A percentile compares a stretch with the other conserved stretches of the same genome.
These are phyloP conservation scores for Euphrasia arctica DNA, from an alignment of 305 asterid genomes.

Conservation along the genomic window DNA sequence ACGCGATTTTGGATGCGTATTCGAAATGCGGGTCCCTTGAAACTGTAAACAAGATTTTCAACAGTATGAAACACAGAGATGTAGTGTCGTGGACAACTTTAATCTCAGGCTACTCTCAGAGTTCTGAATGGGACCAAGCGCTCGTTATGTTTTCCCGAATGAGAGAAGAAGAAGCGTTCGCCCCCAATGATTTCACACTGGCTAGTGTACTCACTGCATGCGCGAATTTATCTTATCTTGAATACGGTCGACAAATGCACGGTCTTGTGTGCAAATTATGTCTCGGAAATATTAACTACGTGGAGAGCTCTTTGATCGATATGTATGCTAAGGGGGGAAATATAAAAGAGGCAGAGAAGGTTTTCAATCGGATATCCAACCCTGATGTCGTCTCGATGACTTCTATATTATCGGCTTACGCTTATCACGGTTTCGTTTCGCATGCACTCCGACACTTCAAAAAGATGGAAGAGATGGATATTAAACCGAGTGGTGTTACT, in stretches of 20 bases:
- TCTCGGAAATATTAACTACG: conserved; percentile 32
- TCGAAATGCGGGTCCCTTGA: conserved; percentile 48
- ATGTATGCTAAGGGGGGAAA: conserved; percentile 62
- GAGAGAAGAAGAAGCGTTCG: conserved; percentile 45
- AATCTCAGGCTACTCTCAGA: conserved; percentile 44
- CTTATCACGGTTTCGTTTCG: conserved; percentile 45
- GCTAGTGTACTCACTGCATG: conserved; percentile 47
- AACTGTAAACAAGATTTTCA: conserved; percentile 40
- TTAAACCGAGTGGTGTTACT: conserved; percentile 44
- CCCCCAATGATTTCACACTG: conserved; percentile 41
- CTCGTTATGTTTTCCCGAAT: conserved; percentile 36
- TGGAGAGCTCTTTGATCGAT: conserved; percentile 49
- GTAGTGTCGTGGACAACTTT: conserved; percentile 50
- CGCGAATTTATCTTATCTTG: conserved; percentile 45
- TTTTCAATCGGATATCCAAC: conserved; percentile 31
- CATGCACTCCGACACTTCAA: conserved; percentile 41
- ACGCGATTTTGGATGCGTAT: conserved; percentile 53
- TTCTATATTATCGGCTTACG: conserved; percentile 49
- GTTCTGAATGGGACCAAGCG: conserved; percentile 42
- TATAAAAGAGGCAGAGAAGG: conserved; percentile 36
- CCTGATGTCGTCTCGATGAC: conserved; percentile 50
- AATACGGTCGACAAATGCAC: conserved; percentile 42
- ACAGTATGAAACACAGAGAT: conserved; percentile 37
- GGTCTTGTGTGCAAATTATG: conserved; percentile 41
- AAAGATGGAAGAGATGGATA: conserved; percentile 36